Base-by-base conservation (phyloP, 2,329 filamentous ascomycete species). In the Biscogniauxia sp. region DNA sequence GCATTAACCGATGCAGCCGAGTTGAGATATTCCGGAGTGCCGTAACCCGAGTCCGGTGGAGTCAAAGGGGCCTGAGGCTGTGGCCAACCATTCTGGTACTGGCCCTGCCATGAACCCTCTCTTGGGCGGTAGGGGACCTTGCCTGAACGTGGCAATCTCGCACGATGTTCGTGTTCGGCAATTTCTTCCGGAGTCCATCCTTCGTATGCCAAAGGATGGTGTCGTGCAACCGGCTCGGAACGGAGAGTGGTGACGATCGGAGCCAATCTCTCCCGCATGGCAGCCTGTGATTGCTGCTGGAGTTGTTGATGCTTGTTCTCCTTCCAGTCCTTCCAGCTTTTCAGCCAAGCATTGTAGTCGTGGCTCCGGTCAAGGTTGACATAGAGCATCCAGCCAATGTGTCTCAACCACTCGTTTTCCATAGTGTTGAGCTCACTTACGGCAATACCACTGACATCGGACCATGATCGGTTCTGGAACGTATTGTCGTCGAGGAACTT, bases 401-500 rank as follows among this genome's bases (percentile, higher is more conserved):
- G 88, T 58, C 86, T 82, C 50, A 97, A 83, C 93, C 93, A 97
- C 69, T 96, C 90, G 70, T 89, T 86, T 80, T 97, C 93, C 74
- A 96, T 84, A 62, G 84, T 81, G 78, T 97, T 97, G 68, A 97
- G 83, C 72, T 97, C 92, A 2, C 84, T 78, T 20, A 97, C 92
- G 32, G 88, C 82, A 67, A 97, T 96, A 63, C 91, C 92, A 76
- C 92, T 97, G 56, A 97, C 93, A 73, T 97, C 93, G 5, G 93
- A 92, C 93, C 93, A 97, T 1, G 93, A 97, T 58, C 92, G 90
- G 79, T 97, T 97, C 82, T 97, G 93, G 78, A 97, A 97, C 5
- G 93, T 97, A 78, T 97, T 97, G 81, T 97, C 93, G 72, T 97
- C 93, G 67, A 97, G 81, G 72, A 97, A 97, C 79, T 97, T 97